phyloP scores from a whole-genome alignment of 1,284 basidiomycete species.

The Marasmius fiardii region DNA sequence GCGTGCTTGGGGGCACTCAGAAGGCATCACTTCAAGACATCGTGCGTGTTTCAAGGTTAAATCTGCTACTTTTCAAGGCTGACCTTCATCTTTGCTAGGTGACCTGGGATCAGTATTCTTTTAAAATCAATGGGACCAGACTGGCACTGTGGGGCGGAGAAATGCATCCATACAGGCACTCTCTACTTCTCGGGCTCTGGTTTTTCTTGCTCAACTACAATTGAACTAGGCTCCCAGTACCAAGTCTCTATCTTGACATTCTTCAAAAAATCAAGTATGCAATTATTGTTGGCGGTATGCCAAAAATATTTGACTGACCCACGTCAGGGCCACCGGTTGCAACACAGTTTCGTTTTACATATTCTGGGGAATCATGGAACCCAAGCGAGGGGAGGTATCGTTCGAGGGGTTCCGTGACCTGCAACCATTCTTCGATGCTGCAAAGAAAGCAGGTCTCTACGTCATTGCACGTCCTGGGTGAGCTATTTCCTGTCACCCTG shows the following conservation, averaged over 20 bases:
- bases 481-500: background rate
- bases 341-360: slow-evolving; percentile 45
- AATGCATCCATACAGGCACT: slow-evolving; percentile 43
- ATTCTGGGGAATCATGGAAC: slow-evolving; percentile 43
- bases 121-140: slow-evolving; percentile 43
- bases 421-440: slow-evolving; percentile 45
- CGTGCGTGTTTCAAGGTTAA: background rate
- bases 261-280: slow-evolving; percentile 41
- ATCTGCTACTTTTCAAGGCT: background rate
- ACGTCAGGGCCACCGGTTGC: slow-evolving; percentile 32
- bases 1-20: background rate
- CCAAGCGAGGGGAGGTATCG: slow-evolving; percentile 39
- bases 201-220: background rate
- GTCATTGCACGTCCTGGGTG: slow-evolving; percentile 44
- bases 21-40: slow-evolving; percentile 16
- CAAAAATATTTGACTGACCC: background rate
- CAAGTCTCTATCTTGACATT: slow-evolving; percentile 39
- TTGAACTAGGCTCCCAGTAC: slow-evolving; percentile 32
- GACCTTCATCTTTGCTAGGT: slow-evolving; percentile 20
- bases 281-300: background rate
- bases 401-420: slow-evolving; percentile 46
- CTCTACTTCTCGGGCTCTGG: background rate
- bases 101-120: slow-evolving; percentile 47
- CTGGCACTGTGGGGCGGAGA: slow-evolving; percentile 45
- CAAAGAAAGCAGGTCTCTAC: slow-evolving; percentile 42